phyloP scores from a whole-genome alignment of 1,284 basidiomycete species.

The Irpex lacteus region DNA sequence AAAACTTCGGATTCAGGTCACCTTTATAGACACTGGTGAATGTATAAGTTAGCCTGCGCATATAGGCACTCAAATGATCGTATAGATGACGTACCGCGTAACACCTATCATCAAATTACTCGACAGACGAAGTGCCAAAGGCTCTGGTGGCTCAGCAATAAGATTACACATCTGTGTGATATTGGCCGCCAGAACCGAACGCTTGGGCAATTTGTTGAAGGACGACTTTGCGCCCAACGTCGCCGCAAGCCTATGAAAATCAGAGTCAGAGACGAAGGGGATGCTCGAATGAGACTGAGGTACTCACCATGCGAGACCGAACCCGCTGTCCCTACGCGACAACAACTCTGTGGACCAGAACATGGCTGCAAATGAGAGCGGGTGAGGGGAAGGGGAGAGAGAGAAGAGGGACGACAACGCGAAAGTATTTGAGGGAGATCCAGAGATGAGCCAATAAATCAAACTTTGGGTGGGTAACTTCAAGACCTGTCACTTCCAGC shows the following conservation, averaged over 20 bases:
- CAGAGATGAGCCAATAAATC: neutral
- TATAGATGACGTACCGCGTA: constrained; percentile 56
- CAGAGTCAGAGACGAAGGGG: neutral
- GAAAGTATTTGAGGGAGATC: neutral
- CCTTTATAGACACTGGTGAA: constrained; percentile 69
- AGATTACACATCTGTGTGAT: constrained; percentile 77
- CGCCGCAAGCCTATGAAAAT: constrained; percentile 71
- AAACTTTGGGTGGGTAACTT: neutral
- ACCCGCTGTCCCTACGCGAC: constrained; percentile 72
- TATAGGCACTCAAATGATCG: constrained; percentile 7
- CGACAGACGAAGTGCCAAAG: constrained; percentile 79
- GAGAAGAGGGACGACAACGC: constrained; percentile 1
- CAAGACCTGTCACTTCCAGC: neutral
- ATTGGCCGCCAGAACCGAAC: constrained; percentile 77
- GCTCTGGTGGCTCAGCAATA: constrained; percentile 80
- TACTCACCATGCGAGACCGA: constrained; percentile 72
- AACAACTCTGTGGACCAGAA: constrained; percentile 76
- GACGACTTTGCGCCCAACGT: constrained; percentile 82
- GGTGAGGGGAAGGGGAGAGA: neutral
- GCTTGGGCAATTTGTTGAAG: constrained; percentile 79
- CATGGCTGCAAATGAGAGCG: constrained; percentile 38
- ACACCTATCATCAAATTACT: constrained; percentile 87
- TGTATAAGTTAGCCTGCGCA: neutral
- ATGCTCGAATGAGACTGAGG: neutral
- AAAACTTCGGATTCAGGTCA: constrained; percentile 20